phyloP scores from a whole-genome alignment of 1,284 basidiomycete species.

The Phellopilus nigrolimitatus region DNA sequence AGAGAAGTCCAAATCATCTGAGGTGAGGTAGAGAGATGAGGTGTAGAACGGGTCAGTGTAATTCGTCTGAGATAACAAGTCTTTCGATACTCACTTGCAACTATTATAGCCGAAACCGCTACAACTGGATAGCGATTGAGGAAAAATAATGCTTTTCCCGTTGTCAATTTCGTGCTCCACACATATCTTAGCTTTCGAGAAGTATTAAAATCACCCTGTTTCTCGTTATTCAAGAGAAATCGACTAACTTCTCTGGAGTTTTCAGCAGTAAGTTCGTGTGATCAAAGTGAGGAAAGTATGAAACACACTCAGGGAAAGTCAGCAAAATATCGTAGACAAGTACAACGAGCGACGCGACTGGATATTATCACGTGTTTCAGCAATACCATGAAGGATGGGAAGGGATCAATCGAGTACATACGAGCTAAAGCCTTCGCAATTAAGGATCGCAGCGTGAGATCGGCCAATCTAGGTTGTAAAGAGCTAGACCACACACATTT shows the following conservation, averaged over 20 bases:
- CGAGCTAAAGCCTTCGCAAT: not conserved
- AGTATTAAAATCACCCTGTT: too few relatives aligned
- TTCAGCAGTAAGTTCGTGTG: not conserved
- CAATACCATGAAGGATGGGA: not conserved
- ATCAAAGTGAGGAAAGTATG: not conserved
- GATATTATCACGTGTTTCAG: not conserved
- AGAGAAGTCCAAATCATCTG: conserved; percentile 1
- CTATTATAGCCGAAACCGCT: not conserved
- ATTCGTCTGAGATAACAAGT: too few relatives aligned
- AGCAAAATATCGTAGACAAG: conserved; percentile 12
- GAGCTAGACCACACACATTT: not conserved
- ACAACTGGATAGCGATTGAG: conserved; percentile 13
- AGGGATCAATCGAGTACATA: too few relatives aligned
- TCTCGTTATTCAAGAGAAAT: not conserved
- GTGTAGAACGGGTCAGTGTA: not conserved
- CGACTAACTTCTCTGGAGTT: conserved; percentile 7
- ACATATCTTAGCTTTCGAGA: conserved; percentile 10
- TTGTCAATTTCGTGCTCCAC: conserved; percentile 14
- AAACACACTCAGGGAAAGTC: conserved; percentile 12
- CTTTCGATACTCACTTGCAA: not conserved
- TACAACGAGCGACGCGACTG: conserved; percentile 10
- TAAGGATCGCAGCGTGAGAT: too few relatives aligned
- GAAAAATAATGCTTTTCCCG: conserved; percentile 15
- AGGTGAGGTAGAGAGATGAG: not conserved
- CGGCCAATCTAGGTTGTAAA: not conserved